A percentile compares a stretch with the other conserved stretches of the same genome.
Conservation (phyloP, 139 green algal genomes). For the Picochlorum sp. region DNA sequence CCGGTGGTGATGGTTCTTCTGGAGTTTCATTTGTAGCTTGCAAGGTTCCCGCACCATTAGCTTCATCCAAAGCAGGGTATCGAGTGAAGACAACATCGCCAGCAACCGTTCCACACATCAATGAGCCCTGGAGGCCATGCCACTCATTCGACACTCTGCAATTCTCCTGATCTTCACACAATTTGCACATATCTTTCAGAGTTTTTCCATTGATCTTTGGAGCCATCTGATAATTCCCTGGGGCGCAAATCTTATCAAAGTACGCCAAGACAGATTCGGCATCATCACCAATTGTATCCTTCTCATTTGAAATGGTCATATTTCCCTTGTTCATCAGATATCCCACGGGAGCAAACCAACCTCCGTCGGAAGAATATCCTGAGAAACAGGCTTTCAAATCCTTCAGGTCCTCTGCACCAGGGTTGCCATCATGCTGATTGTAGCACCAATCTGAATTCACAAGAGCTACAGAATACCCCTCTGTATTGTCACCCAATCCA, state of each 20-base stretch:
- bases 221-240: constrained; percentile 5
- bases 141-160: neutral
- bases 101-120: neutral
- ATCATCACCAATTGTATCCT: neutral
- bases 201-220: neutral
- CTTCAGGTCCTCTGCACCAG: neutral
- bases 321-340: neutral
- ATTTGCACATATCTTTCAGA: constrained; percentile 1
- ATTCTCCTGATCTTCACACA: neutral
- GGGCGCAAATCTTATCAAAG: constrained; percentile 6
- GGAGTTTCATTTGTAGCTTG: neutral
- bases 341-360: constrained; percentile 6
- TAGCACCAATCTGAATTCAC: constrained; percentile 2
- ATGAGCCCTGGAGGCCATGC: neutral
- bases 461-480: constrained; percentile 7
- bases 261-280: constrained; percentile 3
- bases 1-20: neutral
- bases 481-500: neutral
- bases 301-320: constrained; percentile 2
- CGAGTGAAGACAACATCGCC: constrained; percentile 2
- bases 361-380: constrained; percentile 5
- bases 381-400: constrained; percentile 7
- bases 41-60: neutral
- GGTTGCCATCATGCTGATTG: constrained; percentile 2
- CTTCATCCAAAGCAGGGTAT: constrained; percentile 2